phyloP scores from a whole-genome alignment of 2,329 filamentous ascomycete genomes.

The Aspergillus quadricinctus region DNA sequence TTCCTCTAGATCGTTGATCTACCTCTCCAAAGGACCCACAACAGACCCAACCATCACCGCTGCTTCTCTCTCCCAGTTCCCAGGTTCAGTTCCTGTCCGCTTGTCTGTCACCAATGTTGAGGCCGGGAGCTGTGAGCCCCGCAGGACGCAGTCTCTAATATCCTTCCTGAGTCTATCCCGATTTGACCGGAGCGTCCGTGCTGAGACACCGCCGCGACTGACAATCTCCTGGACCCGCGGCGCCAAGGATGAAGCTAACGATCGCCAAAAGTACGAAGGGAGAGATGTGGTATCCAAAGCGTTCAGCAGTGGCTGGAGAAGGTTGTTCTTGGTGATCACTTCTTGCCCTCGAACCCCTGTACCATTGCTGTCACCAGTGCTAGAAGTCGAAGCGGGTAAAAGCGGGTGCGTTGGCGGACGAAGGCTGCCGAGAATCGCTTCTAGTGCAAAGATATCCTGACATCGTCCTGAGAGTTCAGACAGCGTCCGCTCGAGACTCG shows the following conservation, averaged over 20 bases:
- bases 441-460: constrained; percentile 86
- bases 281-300: constrained; percentile 84
- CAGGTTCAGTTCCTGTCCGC: constrained; percentile 43
- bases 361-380: constrained; percentile 31
- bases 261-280: constrained; percentile 89
- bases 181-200: constrained; percentile 73
- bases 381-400: constrained; percentile 31
- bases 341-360: neutral
- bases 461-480: constrained; percentile 77
- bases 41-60: constrained; percentile 92
- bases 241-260: constrained; percentile 72
- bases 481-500: constrained; percentile 75
- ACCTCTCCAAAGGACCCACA: constrained; percentile 48
- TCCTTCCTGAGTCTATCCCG: constrained; percentile 69
- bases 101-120: constrained; percentile 46
- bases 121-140: constrained; percentile 66
- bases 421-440: constrained; percentile 67
- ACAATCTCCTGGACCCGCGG: constrained; percentile 80
- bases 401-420: constrained; percentile 67
- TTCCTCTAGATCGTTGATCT: neutral
- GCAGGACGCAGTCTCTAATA: constrained; percentile 76
- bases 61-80: constrained; percentile 81
- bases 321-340: constrained; percentile 33
- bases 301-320: constrained; percentile 68
- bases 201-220: constrained; percentile 74